phyloP scores from a whole-genome alignment of 805 yeast species.

The Wickerhamia fluorescens region DNA sequence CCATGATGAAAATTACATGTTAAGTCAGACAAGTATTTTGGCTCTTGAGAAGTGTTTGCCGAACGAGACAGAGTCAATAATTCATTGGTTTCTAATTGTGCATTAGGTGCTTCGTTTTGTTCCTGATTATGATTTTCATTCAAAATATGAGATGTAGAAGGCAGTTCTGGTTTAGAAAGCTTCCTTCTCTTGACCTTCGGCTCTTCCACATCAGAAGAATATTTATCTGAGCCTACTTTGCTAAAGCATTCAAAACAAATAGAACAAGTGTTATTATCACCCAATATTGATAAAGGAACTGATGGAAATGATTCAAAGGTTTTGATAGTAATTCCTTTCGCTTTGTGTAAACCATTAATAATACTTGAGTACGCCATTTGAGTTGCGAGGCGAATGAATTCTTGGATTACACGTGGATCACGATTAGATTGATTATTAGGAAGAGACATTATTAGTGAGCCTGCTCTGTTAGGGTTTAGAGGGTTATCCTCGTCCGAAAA shows the following conservation, averaged over 20 bases:
- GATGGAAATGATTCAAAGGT: constrained; percentile 44
- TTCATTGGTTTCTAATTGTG: not conserved
- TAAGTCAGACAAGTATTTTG: constrained; percentile 13
- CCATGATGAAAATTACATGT: constrained; percentile 38
- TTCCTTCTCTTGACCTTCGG: constrained; percentile 3
- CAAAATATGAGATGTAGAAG: constrained; percentile 1
- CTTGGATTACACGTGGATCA: constrained; percentile 54
- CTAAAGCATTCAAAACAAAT: constrained; percentile 36
- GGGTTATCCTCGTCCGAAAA: constrained; percentile 36
- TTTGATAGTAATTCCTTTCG: constrained; percentile 47
- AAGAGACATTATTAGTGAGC: constrained; percentile 55
- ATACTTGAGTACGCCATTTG: constrained; percentile 63
- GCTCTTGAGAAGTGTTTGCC: not conserved
- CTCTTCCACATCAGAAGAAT: too few relatives aligned
- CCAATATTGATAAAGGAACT: constrained; percentile 21
- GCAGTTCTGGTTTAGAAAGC: not conserved
- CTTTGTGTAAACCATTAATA: constrained; percentile 40
- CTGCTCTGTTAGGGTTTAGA: constrained; percentile 37
- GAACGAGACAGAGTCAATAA: not conserved
- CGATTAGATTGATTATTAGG: constrained; percentile 59
- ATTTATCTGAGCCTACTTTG: too few relatives aligned
- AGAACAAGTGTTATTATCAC: constrained; percentile 40
- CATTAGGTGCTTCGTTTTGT: not conserved
- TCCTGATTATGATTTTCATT: too few relatives aligned
- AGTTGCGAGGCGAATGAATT: constrained; percentile 59